These are phyloP conservation scores for Erigeron philadelphicus DNA, from an alignment of 140 eudicot genomes.

Conservation along the genomic window DNA sequence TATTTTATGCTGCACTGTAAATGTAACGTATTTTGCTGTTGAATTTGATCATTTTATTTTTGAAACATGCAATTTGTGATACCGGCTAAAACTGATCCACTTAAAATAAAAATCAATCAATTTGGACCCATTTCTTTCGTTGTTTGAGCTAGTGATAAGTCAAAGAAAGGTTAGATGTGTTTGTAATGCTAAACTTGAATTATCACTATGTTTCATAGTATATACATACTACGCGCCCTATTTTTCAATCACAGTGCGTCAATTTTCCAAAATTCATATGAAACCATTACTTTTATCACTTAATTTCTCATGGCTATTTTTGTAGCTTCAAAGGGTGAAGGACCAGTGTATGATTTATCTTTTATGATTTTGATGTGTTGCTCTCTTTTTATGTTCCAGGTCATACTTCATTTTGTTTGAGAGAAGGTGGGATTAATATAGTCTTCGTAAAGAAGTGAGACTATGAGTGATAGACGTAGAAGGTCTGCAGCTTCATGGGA, in stretches of 20 bases:
- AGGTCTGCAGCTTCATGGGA: slow-evolving; percentile 49
- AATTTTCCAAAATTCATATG: too few species aligned
- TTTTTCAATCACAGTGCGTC: too few species aligned
- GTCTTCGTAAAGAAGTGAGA: slow-evolving; percentile 12
- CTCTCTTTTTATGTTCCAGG: slow-evolving; percentile 32
- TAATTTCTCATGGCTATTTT: too few species aligned
- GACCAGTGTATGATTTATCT: not conserved
- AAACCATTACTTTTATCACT: too few species aligned
- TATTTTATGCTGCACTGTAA: not conserved
- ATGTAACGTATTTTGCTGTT: slow-evolving; percentile 2
- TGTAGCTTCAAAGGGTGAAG: not conserved
- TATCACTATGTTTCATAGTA: too few species aligned
- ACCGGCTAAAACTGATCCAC: not conserved
- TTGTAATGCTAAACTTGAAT: not conserved
- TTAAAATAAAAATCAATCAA: not conserved
- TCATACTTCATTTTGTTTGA: slow-evolving; percentile 26
- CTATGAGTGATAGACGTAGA: slow-evolving; percentile 56
- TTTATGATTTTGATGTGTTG: slow-evolving; percentile 12
- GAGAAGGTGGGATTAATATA: slow-evolving; percentile 16
- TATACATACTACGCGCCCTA: too few species aligned
- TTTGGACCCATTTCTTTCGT: not conserved
- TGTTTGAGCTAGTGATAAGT: not conserved
- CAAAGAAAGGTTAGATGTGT: not conserved
- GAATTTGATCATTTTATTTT: slow-evolving; percentile 6
- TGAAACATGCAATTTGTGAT: slow-evolving; percentile 15